A percentile compares a stretch with the other conserved stretches of the same genome.
Conservation (phyloP, 192 early-diverging fungal genomes). For the Coemansia sp. region DNA sequence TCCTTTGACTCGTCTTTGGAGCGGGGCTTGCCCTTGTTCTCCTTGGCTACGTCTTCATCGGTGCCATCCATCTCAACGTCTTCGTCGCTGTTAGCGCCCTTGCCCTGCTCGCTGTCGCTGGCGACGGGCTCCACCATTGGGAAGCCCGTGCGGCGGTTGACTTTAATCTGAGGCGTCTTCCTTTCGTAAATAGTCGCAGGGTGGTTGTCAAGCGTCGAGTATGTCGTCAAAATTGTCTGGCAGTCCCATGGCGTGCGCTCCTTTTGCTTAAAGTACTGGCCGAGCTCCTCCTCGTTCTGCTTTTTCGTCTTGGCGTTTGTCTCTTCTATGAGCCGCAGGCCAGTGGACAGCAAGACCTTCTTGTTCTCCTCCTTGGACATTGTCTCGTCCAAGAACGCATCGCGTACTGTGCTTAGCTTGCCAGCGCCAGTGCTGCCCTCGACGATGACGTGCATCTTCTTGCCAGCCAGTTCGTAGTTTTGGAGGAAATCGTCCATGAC, state of each 20-base stretch:
- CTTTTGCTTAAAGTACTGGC: conserved; percentile 57
- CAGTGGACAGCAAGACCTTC: conserved; percentile 32
- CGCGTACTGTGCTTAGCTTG: conserved; percentile 62
- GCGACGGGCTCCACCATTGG: conserved; percentile 55
- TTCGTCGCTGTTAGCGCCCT: conserved; percentile 28
- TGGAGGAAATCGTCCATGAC: conserved; percentile 76
- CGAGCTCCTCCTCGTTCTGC: conserved; percentile 51
- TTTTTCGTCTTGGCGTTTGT: conserved; percentile 17
- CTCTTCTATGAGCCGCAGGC: conserved; percentile 33
- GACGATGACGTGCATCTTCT: conserved; percentile 62
- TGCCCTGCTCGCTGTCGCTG: conserved; percentile 21
- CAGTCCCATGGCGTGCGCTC: conserved; percentile 80
- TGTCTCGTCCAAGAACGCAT: conserved; percentile 47
- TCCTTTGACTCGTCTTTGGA: conserved; percentile 81
- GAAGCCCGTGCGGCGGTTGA: conserved; percentile 72
- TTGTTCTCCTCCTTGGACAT: conserved; percentile 34
- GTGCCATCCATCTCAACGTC: conserved; percentile 10
- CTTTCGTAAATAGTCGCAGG: conserved; percentile 69
- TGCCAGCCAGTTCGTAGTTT: conserved; percentile 72
- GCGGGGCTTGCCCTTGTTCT: conserved; percentile 73
- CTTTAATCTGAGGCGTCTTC: conserved; percentile 58
- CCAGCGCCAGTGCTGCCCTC: conserved; percentile 63
- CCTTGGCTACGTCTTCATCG: conserved; percentile 20
- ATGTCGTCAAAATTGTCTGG: conserved; percentile 84
- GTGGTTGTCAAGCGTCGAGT: conserved; percentile 94